Percentiles rank a stretch among this genome's conserved stretches.
Conservation (phyloP, 495 filamentous ascomycete genomes). For the Podospora conica region DNA sequence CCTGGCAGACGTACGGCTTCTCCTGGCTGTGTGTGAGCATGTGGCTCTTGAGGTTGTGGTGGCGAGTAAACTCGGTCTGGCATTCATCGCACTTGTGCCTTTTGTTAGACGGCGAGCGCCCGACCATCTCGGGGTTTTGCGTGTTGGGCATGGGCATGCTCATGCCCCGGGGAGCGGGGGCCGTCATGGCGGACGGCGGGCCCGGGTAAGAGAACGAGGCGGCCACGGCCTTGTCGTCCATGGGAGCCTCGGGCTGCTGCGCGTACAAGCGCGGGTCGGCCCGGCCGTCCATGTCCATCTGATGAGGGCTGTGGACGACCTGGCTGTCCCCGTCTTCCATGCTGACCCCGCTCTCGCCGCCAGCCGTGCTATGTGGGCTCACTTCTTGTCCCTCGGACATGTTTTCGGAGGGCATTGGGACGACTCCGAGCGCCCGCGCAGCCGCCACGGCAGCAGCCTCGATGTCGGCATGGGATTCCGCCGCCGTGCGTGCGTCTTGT, state of each 20-base stretch:
- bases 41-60: slow-evolving; percentile 99
- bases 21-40: slow-evolving; percentile 97
- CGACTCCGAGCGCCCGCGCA: slow-evolving; percentile 25
- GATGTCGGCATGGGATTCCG: slow-evolving; percentile 17
- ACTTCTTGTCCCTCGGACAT: slow-evolving; percentile 31
- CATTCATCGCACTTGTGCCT: slow-evolving; percentile 97
- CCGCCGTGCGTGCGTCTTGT: slow-evolving; percentile 36
- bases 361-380: slow-evolving; percentile 37
- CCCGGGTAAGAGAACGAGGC: slow-evolving; percentile 44
- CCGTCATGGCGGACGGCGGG: slow-evolving; percentile 33
- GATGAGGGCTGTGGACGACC: slow-evolving; percentile 36
- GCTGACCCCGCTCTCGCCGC: slow-evolving; percentile 33
- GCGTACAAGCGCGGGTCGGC: slow-evolving; percentile 28
- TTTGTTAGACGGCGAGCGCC: slow-evolving; percentile 55
- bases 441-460: slow-evolving; percentile 35
- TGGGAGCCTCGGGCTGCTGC: slow-evolving; percentile 39
- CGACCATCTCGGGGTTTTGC: slow-evolving; percentile 41
- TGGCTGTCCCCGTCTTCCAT: slow-evolving; percentile 30
- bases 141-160: slow-evolving; percentile 69
- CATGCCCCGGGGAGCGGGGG: slow-evolving; percentile 53
- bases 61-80: slow-evolving; percentile 90
- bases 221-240: slow-evolving; percentile 42
- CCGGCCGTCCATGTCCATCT: slow-evolving; percentile 40
- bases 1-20: slow-evolving; percentile 89
- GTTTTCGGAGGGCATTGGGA: slow-evolving; percentile 31